phyloP scores from a whole-genome alignment of 805 yeast genomes.

The Tetrapisispora pingtungensis region DNA sequence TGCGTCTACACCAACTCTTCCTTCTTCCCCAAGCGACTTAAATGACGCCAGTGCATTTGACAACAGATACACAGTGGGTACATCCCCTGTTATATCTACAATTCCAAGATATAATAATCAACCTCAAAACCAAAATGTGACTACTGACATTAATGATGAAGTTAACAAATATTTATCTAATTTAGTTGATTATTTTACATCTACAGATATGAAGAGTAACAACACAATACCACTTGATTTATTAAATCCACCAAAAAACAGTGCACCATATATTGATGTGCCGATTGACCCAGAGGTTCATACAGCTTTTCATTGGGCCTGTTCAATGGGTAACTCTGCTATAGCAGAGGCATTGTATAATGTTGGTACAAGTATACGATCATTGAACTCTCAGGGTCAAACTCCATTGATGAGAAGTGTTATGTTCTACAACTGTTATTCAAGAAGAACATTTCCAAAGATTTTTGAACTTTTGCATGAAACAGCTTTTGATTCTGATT shows the following conservation, averaged over 20 bases:
- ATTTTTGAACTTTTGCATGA: constrained; percentile 67
- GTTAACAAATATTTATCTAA: constrained; percentile 25
- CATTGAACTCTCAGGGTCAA: constrained; percentile 60
- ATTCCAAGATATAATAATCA: constrained; percentile 24
- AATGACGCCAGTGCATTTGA: constrained; percentile 26
- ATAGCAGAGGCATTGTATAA: constrained; percentile 67
- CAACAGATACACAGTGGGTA: constrained; percentile 20
- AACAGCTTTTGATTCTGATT: constrained; percentile 70
- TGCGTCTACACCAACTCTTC: constrained; percentile 26
- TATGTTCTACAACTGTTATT: constrained; percentile 78
- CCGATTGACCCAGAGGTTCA: constrained; percentile 92
- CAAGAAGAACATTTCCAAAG: constrained; percentile 67
- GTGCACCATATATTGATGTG: constrained; percentile 42
- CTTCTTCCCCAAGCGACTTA: constrained; percentile 27
- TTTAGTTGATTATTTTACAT: constrained; percentile 28
- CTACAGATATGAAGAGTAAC: constrained; percentile 23
- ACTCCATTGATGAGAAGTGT: constrained; percentile 82
- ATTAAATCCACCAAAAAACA: constrained; percentile 23
- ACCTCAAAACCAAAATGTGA: constrained; percentile 11
- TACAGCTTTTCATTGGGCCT: constrained; percentile 95
- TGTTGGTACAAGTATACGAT: constrained; percentile 59
- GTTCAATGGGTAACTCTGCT: constrained; percentile 80
- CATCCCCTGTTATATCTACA: constrained; percentile 25
- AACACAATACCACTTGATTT: constrained; percentile 21
- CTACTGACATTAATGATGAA: constrained; percentile 26